phyloP scores from a whole-genome alignment of 208 protist genomes.

The Trypanosoma scelopori region DNA sequence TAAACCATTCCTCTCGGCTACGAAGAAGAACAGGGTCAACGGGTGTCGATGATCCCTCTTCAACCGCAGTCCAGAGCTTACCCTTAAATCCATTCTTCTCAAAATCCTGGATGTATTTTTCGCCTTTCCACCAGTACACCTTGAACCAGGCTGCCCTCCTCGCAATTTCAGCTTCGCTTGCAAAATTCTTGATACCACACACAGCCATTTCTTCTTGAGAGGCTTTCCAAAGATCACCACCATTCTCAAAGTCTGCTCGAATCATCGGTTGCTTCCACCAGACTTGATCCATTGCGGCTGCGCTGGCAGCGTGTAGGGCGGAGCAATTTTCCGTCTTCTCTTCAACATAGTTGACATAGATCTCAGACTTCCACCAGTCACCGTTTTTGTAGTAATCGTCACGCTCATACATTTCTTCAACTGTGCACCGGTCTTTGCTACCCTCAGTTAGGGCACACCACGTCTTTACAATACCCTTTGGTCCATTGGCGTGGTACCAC shows the following conservation, averaged over 20 bases:
- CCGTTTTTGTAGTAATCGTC: slow-evolving; percentile 48
- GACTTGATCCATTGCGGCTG: slow-evolving; percentile 30
- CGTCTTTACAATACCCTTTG: slow-evolving; percentile 39
- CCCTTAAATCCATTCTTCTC: slow-evolving; percentile 33
- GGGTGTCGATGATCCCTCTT: slow-evolving; percentile 5
- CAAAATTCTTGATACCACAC: slow-evolving; percentile 23
- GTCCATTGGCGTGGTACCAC: slow-evolving; percentile 43
- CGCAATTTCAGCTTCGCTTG: slow-evolving; percentile 16
- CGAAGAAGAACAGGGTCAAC: slow-evolving; percentile 23
- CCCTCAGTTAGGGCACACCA: slow-evolving; percentile 35
- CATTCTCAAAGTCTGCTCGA: slow-evolving; percentile 31
- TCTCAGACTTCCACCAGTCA: slow-evolving; percentile 46
- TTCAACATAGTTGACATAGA: slow-evolving; percentile 18
- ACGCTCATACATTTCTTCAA: slow-evolving; percentile 38
- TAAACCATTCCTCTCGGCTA: slow-evolving; percentile 35
- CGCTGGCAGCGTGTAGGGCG: slow-evolving; percentile 28
- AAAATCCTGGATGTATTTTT: slow-evolving; percentile 33
- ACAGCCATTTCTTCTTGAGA: slow-evolving; percentile 25
- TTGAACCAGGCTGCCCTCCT: slow-evolving; percentile 36
- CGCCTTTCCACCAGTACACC: slow-evolving; percentile 37
- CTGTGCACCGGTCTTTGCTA: slow-evolving; percentile 30
- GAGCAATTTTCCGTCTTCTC: slow-evolving; percentile 24
- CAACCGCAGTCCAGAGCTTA: slow-evolving; percentile 25
- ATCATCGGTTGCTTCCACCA: slow-evolving; percentile 37
- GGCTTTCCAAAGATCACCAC: slow-evolving; percentile 28